These are phyloP conservation scores for Pyricularia pennisetigena DNA, from an alignment of 2,329 filamentous ascomycete species.

Conservation along the genomic window DNA sequence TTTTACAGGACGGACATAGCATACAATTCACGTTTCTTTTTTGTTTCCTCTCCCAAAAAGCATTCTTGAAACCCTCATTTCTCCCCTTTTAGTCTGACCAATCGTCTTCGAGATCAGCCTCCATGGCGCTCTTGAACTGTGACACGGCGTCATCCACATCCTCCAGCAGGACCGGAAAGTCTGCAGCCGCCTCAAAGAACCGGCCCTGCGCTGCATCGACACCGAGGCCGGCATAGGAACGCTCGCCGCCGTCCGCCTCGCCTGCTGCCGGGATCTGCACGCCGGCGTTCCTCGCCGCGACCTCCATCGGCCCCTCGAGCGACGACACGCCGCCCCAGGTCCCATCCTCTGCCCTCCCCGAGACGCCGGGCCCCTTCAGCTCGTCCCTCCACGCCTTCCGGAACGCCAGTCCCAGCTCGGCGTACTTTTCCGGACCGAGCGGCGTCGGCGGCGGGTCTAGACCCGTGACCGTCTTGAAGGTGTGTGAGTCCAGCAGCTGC, in stretches of 20 bases:
- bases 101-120: background rate
- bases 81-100: background rate
- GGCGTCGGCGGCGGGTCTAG: constrained; percentile 1
- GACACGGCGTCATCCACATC: constrained; percentile 1
- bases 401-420: background rate
- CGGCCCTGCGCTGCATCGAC: background rate
- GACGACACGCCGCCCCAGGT: no score
- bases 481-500: constrained; percentile 3
- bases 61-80: background rate
- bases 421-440: background rate
- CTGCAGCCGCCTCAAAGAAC: background rate
- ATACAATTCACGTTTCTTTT: background rate
- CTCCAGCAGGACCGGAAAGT: background rate
- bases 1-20: background rate
- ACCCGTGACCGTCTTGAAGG: constrained; percentile 1
- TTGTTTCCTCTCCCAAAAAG: no score
- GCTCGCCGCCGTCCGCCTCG: background rate
- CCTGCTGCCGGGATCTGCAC: background rate
- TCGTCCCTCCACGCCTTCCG: background rate
- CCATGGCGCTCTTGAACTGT: background rate
- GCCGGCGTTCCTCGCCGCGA: background rate
- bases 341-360: background rate
- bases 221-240: background rate
- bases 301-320: background rate
- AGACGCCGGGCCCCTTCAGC: background rate